Conservation (phyloP, 495 filamentous ascomycete species). For the Aeminium ludgeri region DNA sequence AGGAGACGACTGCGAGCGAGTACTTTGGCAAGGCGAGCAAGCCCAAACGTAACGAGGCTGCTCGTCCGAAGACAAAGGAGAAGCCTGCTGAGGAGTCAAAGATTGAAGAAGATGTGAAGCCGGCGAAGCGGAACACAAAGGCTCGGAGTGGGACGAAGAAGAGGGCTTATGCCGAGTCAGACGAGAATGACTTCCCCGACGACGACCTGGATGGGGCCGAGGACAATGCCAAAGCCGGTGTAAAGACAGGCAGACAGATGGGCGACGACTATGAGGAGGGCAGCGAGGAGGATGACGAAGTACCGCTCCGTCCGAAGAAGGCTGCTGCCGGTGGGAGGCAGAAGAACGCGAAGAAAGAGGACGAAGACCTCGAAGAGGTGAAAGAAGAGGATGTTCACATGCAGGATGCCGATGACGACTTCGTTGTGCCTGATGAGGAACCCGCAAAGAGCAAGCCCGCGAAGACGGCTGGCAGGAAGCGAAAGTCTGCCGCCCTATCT, state of each 20-base stretch:
- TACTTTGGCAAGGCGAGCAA: conserved; percentile 24
- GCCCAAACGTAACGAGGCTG: conserved; percentile 24
- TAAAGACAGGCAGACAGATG: conserved; percentile 18
- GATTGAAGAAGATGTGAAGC: conserved; percentile 12
- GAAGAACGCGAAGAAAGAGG: conserved; percentile 14
- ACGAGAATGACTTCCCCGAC: conserved; percentile 25
- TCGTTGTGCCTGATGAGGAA: conserved; percentile 22
- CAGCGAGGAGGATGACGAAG: conserved; percentile 17
- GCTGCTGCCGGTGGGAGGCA: conserved; percentile 19
- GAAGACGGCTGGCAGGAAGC: conserved; percentile 33
- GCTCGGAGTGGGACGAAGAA: conserved; percentile 9
- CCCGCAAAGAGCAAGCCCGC: conserved; percentile 20
- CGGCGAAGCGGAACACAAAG: conserved; percentile 6
- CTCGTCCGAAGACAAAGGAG: conserved; percentile 11
- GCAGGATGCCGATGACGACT: conserved; percentile 29
- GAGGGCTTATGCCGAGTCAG: conserved; percentile 17
- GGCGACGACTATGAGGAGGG: conserved; percentile 24
- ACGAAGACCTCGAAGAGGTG: conserved; percentile 20
- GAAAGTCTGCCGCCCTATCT: conserved; percentile 34
- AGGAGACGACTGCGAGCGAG: conserved; percentile 23
- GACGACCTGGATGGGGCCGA: conserved; percentile 6
- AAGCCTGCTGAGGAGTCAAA: conserved; percentile 8
- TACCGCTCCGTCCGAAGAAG: conserved; percentile 12
- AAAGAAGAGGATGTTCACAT: conserved; percentile 25
- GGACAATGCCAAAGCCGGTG: conserved; percentile 20